Evolutionary conservation across 345 rosid genomes (phyloP), one percentile per base, ranked within the genome.

Genomic region (Populus nigra): DNA sequence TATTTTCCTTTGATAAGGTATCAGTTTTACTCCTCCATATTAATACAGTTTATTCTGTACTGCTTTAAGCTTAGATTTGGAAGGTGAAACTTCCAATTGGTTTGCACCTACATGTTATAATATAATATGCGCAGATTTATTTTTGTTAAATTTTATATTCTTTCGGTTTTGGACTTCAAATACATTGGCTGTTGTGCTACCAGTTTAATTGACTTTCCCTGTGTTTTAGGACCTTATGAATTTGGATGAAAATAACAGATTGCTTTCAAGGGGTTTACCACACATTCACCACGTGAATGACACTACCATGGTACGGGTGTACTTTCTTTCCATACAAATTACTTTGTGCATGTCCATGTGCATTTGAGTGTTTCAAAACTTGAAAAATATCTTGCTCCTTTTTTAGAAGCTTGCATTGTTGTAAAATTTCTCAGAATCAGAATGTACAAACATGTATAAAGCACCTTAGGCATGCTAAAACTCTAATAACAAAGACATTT

Each of bases 1-100:
- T 93, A 73, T 91, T 84, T 85, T 86, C 90, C 75, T 95, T 95
- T 74, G 98, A 95, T 75, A 91, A 93, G 98, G 94, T 89, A 41
- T 47, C 33, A 8, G 27, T 76, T 71, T 65, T 71, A 76, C 66
- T 38, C 41, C 75, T 72, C 76, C 20, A 36, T 57, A 68, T 59
- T 12, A 41, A 55, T 41, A 38, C 36, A 23, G 8, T 53, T 8
- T 50, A 76, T 72, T 16, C 66, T 9, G 10, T 43, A 68, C 1
- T 22, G 20, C 47, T 8, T 38, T 62, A 61, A 13, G 69, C 29
- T 57, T 76, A 18, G 18, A 68, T 57, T 57, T 59, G 74, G 62
- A 59, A 41, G 38, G 59, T 76, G 7, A 12, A 36, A 49, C 68
- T 35, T 35, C n/a, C 45, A 6, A 23, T 49, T 17, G 22, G 25